A percentile compares a stretch with the other conserved stretches of the same genome.
Evolutionary conservation across 345 rosid species (phyloP).

Genomic region (Turritis glabra): DNA sequence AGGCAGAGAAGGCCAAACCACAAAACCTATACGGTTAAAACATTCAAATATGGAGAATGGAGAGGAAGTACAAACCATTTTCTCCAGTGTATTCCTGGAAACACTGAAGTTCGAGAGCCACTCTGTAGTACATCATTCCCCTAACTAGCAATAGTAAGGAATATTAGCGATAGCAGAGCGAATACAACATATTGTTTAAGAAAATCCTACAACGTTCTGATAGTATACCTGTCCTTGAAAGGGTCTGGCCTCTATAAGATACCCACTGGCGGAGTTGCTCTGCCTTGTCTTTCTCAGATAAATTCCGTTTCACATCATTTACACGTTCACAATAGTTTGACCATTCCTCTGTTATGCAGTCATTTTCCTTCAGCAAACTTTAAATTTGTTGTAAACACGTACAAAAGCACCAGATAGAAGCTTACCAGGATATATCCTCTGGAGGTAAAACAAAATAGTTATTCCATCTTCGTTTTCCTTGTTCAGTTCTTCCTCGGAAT

Average conservation of each 20-base stretch:
- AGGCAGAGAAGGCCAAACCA: constrained; percentile 8
- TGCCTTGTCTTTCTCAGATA: constrained; percentile 31
- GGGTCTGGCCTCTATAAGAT: constrained; percentile 93
- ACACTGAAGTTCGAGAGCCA: constrained; percentile 78
- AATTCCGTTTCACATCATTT: constrained; percentile 35
- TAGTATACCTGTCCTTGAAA: constrained; percentile 83
- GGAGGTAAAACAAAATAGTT: constrained; percentile 71
- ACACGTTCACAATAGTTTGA: constrained; percentile 62
- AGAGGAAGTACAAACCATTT: constrained; percentile 50
- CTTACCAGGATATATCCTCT: constrained; percentile 92
- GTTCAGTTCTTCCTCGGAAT: constrained; percentile 76
- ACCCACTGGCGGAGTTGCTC: constrained; percentile 77
- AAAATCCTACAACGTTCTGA: constrained; percentile 17
- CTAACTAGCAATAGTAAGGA: constrained; percentile 59
- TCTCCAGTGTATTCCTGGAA: constrained; percentile 66
- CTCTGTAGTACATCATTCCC: constrained; percentile 96
- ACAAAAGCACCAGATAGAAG: constrained; percentile 20
- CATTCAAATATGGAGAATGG: constrained; percentile 9
- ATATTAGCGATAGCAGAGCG: background rate
- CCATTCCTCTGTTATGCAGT: constrained; percentile 80
- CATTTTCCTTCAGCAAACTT: constrained; percentile 20
- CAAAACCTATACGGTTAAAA: constrained; percentile 3
- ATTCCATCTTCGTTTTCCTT: constrained; percentile 95
- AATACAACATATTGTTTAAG: constrained; percentile 8
- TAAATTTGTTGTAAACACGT: constrained; percentile 11